Evolutionary conservation across 2,329 filamentous ascomycete species (phyloP).

Genomic region (Fusarium sp.): DNA sequence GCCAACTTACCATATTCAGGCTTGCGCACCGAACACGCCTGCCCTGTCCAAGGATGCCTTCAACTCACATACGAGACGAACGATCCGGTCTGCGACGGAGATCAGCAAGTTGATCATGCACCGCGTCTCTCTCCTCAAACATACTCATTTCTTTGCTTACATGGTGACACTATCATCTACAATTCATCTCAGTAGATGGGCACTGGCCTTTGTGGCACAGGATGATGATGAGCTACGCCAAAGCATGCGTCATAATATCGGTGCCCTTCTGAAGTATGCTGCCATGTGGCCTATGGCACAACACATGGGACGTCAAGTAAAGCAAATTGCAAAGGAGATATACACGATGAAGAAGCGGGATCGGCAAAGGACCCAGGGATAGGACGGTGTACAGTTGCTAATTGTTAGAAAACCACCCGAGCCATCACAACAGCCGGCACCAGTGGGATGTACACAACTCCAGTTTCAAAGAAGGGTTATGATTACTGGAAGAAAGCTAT

Average conservation of each 20-base stretch:
- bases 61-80: slow-evolving; percentile 3
- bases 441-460: too few relatives aligned
- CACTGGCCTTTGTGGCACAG: not conserved
- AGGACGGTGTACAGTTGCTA: fast-evolving
- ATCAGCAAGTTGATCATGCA: slow-evolving; percentile 1
- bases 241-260: not conserved
- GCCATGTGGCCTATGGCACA: slow-evolving; percentile 5
- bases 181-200: slow-evolving; percentile 13
- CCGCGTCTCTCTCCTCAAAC: not conserved
- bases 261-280: not conserved
- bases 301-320: not conserved
- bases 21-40: not conserved
- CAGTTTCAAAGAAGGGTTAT: too few relatives aligned
- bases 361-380: not conserved
- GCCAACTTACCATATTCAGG: not conserved
- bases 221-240: slow-evolving; percentile 3
- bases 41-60: not conserved
- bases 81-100: slow-evolving; percentile 1
- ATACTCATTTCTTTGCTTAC: slow-evolving; percentile 10
- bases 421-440: too few relatives aligned
- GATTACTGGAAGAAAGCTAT: too few relatives aligned
- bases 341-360: not conserved
- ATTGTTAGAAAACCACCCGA: not conserved
- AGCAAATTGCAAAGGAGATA: not conserved
- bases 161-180: slow-evolving; percentile 13